These are phyloP conservation scores for Aspergillus aculeatinus DNA, from an alignment of 2,329 filamentous ascomycete genomes.

Conservation along the genomic window DNA sequence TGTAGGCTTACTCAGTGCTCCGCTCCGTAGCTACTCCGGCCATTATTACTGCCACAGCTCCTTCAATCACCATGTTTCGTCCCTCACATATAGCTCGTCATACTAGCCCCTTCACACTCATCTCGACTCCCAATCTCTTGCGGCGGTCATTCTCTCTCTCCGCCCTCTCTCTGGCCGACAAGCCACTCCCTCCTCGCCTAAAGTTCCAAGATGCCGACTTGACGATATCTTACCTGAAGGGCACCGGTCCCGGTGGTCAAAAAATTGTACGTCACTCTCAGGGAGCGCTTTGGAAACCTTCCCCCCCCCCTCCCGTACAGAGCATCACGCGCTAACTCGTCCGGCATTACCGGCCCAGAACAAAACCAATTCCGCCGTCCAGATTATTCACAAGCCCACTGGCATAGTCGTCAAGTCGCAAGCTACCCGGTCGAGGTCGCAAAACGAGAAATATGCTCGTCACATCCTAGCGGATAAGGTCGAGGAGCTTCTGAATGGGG, in stretches of 20 bases:
- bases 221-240: conserved; percentile 82
- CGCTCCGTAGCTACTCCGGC: background rate
- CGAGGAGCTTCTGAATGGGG: conserved; percentile 73
- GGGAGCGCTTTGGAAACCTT: too few relatives aligned
- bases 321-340: background rate
- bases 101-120: background rate
- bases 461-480: conserved; percentile 71
- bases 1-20: too few relatives aligned
- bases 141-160: conserved; percentile 25
- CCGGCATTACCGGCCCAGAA: conserved; percentile 54
- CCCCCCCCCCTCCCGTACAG: too few relatives aligned
- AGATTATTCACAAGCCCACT: conserved; percentile 85
- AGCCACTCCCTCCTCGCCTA: conserved; percentile 73
- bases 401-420: conserved; percentile 94
- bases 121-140: background rate
- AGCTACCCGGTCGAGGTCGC: conserved; percentile 78
- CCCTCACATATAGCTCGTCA: conserved; percentile 5
- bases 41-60: background rate
- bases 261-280: conserved; percentile 67
- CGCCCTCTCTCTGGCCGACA: conserved; percentile 36
- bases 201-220: conserved; percentile 76
- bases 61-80: conserved; percentile 12
- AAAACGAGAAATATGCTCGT: conserved; percentile 85
- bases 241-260: conserved; percentile 88
- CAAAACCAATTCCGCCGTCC: conserved; percentile 94